Evolutionary conservation across 2,329 filamentous ascomycete species (phyloP).

Genomic region (Juglanconis oblonga): DNA sequence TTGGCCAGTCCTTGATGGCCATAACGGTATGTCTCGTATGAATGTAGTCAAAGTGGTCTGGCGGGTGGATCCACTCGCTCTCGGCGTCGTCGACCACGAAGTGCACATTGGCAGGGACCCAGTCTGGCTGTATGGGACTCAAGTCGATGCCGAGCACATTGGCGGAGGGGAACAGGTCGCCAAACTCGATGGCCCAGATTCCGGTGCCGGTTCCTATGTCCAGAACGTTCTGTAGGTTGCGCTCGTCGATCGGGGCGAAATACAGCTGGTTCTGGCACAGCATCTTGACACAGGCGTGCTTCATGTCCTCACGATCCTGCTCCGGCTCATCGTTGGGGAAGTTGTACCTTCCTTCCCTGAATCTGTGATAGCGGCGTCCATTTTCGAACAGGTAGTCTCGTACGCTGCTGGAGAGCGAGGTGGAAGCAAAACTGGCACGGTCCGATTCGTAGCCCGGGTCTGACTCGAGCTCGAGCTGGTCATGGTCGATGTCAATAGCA

Average conservation of each 20-base stretch:
- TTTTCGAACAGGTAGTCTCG: slow-evolving; percentile 54
- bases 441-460: slow-evolving; percentile 31
- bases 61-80: slow-evolving; percentile 50
- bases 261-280: slow-evolving; percentile 47
- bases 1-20: slow-evolving; percentile 55
- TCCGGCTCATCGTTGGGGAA: slow-evolving; percentile 61
- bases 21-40: slow-evolving; percentile 56
- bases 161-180: slow-evolving; percentile 39
- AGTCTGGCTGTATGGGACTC: slow-evolving; percentile 44
- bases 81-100: slow-evolving; percentile 64
- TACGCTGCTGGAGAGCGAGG: slow-evolving; percentile 35
- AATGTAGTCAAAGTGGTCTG: slow-evolving; percentile 57
- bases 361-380: slow-evolving; percentile 57
- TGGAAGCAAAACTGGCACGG: slow-evolving; percentile 26
- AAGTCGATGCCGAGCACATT: slow-evolving; percentile 40
- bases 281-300: slow-evolving; percentile 50
- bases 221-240: slow-evolving; percentile 46
- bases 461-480: slow-evolving; percentile 23
- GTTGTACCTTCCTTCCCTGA: slow-evolving; percentile 52
- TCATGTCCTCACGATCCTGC: slow-evolving; percentile 57
- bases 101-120: slow-evolving; percentile 57
- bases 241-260: slow-evolving; percentile 47
- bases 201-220: slow-evolving; percentile 59
- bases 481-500: slow-evolving; percentile 27
- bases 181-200: slow-evolving; percentile 57